Conservation (phyloP, 1,284 basidiomycete species). For the Leccinum holopus region DNA sequence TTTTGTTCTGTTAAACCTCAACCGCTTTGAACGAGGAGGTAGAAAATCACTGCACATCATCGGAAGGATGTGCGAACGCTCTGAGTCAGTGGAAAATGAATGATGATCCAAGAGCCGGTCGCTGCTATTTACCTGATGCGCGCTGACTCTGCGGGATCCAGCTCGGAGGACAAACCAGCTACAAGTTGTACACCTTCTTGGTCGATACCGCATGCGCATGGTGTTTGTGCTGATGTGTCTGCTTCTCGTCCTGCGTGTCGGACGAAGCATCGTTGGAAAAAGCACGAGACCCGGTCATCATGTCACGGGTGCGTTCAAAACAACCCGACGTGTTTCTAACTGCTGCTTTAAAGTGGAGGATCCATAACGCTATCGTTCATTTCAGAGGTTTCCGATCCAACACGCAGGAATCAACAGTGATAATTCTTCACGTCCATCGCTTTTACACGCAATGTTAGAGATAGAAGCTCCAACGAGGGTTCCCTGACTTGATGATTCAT, state of each 20-base stretch:
- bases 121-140: conserved; percentile 45
- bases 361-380: neutral
- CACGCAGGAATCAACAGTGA: too few relatives aligned
- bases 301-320: neutral
- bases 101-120: neutral
- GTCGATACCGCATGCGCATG: conserved; percentile 28
- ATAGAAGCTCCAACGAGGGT: too few relatives aligned
- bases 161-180: conserved; percentile 41
- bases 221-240: conserved; percentile 3
- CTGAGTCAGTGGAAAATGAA: neutral
- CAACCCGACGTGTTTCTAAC: neutral
- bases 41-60: conserved; percentile 65
- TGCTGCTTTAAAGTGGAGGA: neutral
- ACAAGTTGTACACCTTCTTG: conserved; percentile 53
- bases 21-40: neutral
- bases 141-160: conserved; percentile 52
- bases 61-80: conserved; percentile 52
- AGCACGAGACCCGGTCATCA: conserved; percentile 5
- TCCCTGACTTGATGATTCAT: too few relatives aligned
- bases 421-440: too few relatives aligned
- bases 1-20: conserved; percentile 3
- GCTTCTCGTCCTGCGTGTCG: conserved; percentile 19
- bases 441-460: too few relatives aligned
- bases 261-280: conserved; percentile 15
- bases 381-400: too few relatives aligned